phyloP scores from a whole-genome alignment of 257 asterid species.

The Gardenia jasminoides region DNA sequence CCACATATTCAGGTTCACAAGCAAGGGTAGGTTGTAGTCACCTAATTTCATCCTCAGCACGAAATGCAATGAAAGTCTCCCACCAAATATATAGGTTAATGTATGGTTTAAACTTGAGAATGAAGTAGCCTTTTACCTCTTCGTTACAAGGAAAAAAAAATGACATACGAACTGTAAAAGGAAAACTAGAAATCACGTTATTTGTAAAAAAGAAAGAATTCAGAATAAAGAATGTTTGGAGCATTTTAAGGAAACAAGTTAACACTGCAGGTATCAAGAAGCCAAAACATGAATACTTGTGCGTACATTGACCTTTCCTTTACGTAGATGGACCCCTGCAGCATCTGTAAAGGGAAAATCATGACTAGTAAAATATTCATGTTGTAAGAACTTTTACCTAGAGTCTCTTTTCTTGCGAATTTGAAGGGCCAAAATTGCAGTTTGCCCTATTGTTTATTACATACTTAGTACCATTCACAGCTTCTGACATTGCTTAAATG shows the following conservation, averaged over 20 bases:
- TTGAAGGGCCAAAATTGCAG: constrained; percentile 12
- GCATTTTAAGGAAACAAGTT: constrained; percentile 9
- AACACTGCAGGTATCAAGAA: constrained; percentile 1
- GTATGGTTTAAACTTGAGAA: not conserved
- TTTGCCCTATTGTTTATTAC: constrained; percentile 16
- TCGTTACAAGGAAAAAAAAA: not conserved
- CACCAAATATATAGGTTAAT: not conserved
- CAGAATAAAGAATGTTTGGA: not conserved
- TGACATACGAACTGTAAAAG: not conserved
- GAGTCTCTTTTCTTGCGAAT: constrained; percentile 1
- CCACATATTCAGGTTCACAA: not conserved
- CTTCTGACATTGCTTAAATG: constrained; percentile 19
- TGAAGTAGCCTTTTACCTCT: not conserved
- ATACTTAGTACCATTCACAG: constrained; percentile 23
- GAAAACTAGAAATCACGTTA: constrained; percentile 2
- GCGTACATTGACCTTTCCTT: not conserved
- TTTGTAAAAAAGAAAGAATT: not conserved
- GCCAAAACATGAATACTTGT: not conserved
- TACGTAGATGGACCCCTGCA: not conserved
- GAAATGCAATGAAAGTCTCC: not conserved
- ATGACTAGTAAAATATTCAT: not conserved
- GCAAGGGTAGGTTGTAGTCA: no score
- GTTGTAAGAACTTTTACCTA: constrained; percentile 2
- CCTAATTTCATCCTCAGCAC: not conserved
- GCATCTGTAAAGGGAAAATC: constrained; percentile 23